Evolutionary conservation across 140 eudicot genomes (phyloP), one percentile per base, ranked within the genome.

Genomic region (Cichorium intybus): DNA sequence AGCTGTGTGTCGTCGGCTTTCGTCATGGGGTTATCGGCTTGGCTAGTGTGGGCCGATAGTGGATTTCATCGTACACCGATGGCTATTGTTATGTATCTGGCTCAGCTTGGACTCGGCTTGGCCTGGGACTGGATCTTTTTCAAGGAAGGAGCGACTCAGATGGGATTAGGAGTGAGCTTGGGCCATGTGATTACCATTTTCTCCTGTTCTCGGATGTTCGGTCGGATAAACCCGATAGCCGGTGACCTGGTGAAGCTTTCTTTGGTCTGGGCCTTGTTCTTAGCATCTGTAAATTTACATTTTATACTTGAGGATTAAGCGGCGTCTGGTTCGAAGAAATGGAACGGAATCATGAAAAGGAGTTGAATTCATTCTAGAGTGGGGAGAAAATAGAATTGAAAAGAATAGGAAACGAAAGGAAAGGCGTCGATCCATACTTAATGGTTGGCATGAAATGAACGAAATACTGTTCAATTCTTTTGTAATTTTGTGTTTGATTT

Each of bases 41-140:
- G 96, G 96, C 96, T 91, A 0, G 84, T 87, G n/a, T 91, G 97
- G 97, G 97, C 95, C 60, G 95, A 87, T n/a, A 91, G 95, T 11
- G 97, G 96, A 54, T 85, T 91, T 56, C 97, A 87, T 33, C 74
- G 77, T 23, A 41, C 65, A 10, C 97, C 97, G 7, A 26, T 7
- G 4, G 87, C 95, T 15, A 64, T 81, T 41, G 60, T 66, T n/a
- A 49, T 81, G 68, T 91, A 82, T 21, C 11, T 85, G 75, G 80
- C 77, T 27, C 90, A 84, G 60, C 71, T 91, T 4, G 89, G 60
- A 14, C 66, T 91, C 33, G 60, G 95, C 37, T 61, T 91, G 71
- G 85, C 75, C 4, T 87, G 97, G 97, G 79, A 82, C 46, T 78
- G 80, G 26, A 46, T 83, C 16, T 82, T 87, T 68, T 80, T 85